A percentile compares a stretch with the other conserved stretches of the same genome.
These are phyloP conservation scores for Ceratobasidium sp. DNA, from an alignment of 1,284 basidiomycete species.

Conservation along the genomic window DNA sequence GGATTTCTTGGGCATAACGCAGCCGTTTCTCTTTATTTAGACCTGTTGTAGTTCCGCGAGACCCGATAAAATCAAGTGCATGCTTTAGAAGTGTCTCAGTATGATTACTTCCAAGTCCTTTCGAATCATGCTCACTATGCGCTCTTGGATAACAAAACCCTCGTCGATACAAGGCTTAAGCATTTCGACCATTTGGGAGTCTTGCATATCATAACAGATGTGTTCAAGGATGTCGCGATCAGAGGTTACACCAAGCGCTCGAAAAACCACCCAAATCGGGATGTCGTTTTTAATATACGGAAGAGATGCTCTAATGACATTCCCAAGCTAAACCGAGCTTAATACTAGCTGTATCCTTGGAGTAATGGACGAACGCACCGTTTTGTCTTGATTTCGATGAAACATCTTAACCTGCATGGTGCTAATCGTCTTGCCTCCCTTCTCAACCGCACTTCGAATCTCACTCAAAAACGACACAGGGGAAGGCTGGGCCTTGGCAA, in stretches of 20 bases:
- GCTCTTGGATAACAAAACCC: slow-evolving; percentile 97
- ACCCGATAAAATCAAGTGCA: slow-evolving; percentile 97
- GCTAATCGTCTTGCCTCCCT: slow-evolving; percentile 97
- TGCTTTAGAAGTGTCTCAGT: slow-evolving; percentile 52
- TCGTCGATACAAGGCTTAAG: slow-evolving; percentile 99
- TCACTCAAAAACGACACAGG: slow-evolving; percentile 96
- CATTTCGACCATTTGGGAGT: slow-evolving; percentile 97
- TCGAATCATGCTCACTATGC: slow-evolving; percentile 67
- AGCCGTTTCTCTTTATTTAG: slow-evolving; percentile 92
- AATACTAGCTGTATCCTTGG: not conserved
- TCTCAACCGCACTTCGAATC: slow-evolving; percentile 97
- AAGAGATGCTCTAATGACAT: slow-evolving; percentile 96
- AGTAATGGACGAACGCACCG: slow-evolving; percentile 59
- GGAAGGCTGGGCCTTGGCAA: slow-evolving; percentile 96
- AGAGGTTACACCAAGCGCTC: slow-evolving; percentile 96
- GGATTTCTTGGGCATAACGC: slow-evolving; percentile 95
- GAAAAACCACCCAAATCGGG: slow-evolving; percentile 98
- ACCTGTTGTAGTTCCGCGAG: slow-evolving; percentile 95
- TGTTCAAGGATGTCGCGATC: slow-evolving; percentile 98
- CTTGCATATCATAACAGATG: slow-evolving; percentile 98
- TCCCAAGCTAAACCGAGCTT: slow-evolving; percentile 66
- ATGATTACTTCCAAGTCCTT: slow-evolving; percentile 7
- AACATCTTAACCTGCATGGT: slow-evolving; percentile 99
- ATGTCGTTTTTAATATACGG: slow-evolving; percentile 99
- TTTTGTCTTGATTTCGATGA: slow-evolving; percentile 85